A percentile compares a stretch with the other conserved stretches of the same genome.
Conservation (phyloP, 306 rosid species). For the Styphnolobium japonicum region DNA sequence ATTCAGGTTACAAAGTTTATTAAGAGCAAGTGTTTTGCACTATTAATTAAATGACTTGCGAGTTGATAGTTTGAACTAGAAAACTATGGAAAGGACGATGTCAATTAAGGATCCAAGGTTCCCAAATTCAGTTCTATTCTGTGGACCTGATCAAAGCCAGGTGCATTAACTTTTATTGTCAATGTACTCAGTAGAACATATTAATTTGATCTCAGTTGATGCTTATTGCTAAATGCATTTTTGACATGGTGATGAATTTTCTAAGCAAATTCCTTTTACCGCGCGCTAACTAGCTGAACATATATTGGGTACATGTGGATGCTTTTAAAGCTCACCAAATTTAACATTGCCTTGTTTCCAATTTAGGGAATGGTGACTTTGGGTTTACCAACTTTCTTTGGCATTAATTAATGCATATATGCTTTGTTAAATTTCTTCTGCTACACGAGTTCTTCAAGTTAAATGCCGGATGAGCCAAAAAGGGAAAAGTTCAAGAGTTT, state of each 20-base stretch:
- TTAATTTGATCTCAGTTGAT: not conserved
- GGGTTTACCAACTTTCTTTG: constrained; percentile 24
- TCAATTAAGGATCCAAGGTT: too few species aligned
- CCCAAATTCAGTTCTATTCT: not conserved
- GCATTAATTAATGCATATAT: constrained; percentile 1
- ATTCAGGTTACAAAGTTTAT: not conserved
- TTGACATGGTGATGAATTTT: not conserved
- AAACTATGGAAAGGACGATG: not conserved
- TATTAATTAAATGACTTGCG: not conserved
- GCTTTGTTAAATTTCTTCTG: constrained; percentile 23
- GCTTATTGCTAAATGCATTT: not conserved
- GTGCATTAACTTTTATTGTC: not conserved
- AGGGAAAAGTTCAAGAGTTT: constrained; percentile 19
- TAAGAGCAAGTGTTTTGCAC: not conserved
- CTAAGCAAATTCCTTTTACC: not conserved
- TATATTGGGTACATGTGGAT: not conserved
- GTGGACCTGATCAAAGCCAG: not conserved
- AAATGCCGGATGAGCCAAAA: constrained; percentile 14
- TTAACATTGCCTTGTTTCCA: constrained; percentile 6
- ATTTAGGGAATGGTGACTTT: constrained; percentile 30
- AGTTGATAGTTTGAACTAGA: not conserved
- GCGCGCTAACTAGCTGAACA: not conserved
- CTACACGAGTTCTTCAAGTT: constrained; percentile 20
- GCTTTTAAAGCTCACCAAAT: constrained; percentile 13
- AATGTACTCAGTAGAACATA: not conserved